Conservation (phyloP, 1,284 basidiomycete species). For the Tilletia horrida region DNA sequence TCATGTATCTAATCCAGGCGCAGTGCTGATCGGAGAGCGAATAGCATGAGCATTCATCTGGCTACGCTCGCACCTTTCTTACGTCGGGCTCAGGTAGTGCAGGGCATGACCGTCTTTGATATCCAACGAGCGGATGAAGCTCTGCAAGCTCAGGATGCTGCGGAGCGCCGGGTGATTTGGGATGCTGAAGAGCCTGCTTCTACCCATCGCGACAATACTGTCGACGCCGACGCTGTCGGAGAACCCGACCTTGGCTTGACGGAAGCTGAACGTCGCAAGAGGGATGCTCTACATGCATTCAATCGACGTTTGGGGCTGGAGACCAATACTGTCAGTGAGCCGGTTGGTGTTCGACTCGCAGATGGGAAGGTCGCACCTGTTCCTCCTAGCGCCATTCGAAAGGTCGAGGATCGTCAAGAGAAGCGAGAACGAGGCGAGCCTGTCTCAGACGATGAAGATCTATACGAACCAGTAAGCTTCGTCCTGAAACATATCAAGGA, state of each 20-base stretch:
- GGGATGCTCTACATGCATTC: not conserved
- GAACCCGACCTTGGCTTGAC: not conserved
- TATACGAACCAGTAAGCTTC: not conserved
- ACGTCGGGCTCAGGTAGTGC: conserved; percentile 5
- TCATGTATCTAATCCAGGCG: too few relatives aligned
- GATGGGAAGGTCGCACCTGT: conserved; percentile 15
- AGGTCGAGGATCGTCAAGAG: not conserved
- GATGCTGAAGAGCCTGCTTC: conserved; percentile 17
- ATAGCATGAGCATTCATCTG: not conserved
- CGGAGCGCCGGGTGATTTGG: conserved; percentile 19
- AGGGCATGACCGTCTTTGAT: not conserved
- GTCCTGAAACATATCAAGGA: conserved; percentile 4
- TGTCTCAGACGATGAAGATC: conserved; percentile 13
- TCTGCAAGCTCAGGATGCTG: conserved; percentile 17
- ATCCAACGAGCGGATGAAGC: conserved; percentile 5
- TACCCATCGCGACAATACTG: not conserved
- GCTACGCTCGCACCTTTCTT: conserved; percentile 3
- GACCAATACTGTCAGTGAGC: conserved; percentile 5
- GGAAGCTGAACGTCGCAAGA: conserved; percentile 1
- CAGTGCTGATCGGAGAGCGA: not conserved
- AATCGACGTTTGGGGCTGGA: conserved; percentile 16
- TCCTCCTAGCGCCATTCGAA: not conserved
- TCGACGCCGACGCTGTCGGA: conserved; percentile 1
- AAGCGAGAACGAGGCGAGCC: not conserved
- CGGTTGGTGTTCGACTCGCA: conserved; percentile 14